Base-by-base conservation (phyloP, 129 eudicot species). In the Chrysanthemum lavandulifolium region DNA sequence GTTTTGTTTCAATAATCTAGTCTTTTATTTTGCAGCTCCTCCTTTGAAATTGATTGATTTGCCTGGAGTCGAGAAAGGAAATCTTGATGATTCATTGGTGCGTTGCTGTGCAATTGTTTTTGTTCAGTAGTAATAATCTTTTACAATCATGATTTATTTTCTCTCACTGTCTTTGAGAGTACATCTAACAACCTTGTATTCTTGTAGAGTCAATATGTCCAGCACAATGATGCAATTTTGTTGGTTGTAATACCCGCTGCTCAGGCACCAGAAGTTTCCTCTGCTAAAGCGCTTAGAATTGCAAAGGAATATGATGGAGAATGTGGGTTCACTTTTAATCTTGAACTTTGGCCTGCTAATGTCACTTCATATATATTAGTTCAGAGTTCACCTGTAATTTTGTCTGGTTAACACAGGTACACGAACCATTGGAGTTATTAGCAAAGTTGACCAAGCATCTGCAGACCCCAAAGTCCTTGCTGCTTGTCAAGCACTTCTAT, bases 391-490 rank as follows among this genome's bases (percentile, higher is more conserved):
- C 56, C 43, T 54, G 25, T 64, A 55, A 18, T 53, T 50, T 49
- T 45, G 18, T 68, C 54, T 61, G 15, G 64, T 73, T 36, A 6
- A 31, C 67, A 23, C 74, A 95, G 99, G 91, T 68, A 95, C 99
- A 69, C 85, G 97, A 79, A 95, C 97, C 3, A 80, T 95, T 69
- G 99, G 99, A 66, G 89, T 95, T 23, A 95, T 95, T 64, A 95
- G 96, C 82, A 95, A 95, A 78, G 85, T 95, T 61, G 99, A 95
- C 82, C 99, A 95, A 80, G 95, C 91, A 73, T 86, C 99, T 79
- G 72, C 96, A 78, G 99, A 95, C 61, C 87, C 96, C 25, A 95
- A 95, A 91, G 83, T 84, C 23, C 91, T 95, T 77, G 99, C 97
- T 62, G 99, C 99, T 71, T 88, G 88, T 69, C 97, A 91, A 85